Evolutionary conservation across 768 basidiomycete species (phyloP).

Genomic region (Kwoniella pini): DNA sequence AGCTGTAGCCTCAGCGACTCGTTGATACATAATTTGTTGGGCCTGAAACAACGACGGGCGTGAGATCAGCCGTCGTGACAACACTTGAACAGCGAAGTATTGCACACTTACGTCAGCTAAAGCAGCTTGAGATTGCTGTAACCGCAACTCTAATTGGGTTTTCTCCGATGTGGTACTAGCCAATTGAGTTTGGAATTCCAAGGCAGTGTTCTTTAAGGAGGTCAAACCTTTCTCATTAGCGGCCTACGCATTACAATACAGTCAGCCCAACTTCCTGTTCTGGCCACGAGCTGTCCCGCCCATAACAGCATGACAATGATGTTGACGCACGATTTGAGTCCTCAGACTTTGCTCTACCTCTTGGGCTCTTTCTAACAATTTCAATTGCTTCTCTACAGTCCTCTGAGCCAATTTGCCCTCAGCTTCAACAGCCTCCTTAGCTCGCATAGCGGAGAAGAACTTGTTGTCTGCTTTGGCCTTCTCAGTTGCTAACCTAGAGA

Average conservation of each 20-base stretch:
- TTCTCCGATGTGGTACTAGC: slow-evolving; percentile 41
- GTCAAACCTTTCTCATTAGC: slow-evolving; percentile 53
- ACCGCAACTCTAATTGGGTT: slow-evolving; percentile 37
- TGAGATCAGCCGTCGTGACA: no score
- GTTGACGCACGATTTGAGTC: slow-evolving; percentile 63
- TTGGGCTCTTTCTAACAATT: slow-evolving; percentile 66
- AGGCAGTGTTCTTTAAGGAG: slow-evolving; percentile 45
- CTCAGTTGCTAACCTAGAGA: slow-evolving; percentile 70
- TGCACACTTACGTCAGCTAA: slow-evolving; percentile 41
- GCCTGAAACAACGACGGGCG: no score
- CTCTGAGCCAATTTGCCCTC: slow-evolving; percentile 69
- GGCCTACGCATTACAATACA: slow-evolving; percentile 54
- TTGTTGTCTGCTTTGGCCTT: slow-evolving; percentile 97
- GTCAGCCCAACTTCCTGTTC: no score
- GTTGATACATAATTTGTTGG: slow-evolving; percentile 39
- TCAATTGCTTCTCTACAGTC: slow-evolving; percentile 64
- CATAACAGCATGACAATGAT: background rate
- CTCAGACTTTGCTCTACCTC: slow-evolving; percentile 66
- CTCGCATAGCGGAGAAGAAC: slow-evolving; percentile 84
- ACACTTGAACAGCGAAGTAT: background rate
- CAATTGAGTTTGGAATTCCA: slow-evolving; percentile 45
- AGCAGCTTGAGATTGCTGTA: slow-evolving; percentile 38
- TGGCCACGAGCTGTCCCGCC: no score
- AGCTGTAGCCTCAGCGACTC: slow-evolving; percentile 43
- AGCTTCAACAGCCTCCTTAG: slow-evolving; percentile 76